These are phyloP conservation scores for Alternaria brassicae DNA, from an alignment of 2,329 filamentous ascomycete species.

Conservation along the genomic window DNA sequence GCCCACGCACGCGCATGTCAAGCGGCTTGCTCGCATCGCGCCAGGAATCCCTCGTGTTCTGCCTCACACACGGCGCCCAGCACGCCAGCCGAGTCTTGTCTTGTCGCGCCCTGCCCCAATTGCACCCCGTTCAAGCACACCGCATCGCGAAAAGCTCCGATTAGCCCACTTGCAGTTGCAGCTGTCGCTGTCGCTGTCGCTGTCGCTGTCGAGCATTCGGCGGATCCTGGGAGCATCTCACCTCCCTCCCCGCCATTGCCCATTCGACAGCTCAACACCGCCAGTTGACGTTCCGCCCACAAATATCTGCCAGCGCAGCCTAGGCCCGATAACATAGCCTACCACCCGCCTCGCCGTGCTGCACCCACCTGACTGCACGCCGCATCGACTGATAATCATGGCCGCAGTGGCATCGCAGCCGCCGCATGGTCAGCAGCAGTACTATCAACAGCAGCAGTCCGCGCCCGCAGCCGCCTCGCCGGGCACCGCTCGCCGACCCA, in stretches of 20 bases:
- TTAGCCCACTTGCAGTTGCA: constrained; percentile 14
- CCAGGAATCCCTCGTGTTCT: constrained; percentile 6
- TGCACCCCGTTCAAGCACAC: constrained; percentile 8
- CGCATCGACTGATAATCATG: constrained; percentile 34
- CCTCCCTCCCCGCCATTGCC: constrained; percentile 26
- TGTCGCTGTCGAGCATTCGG: constrained; percentile 3
- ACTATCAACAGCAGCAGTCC: constrained; percentile 36
- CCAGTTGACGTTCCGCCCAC: constrained; percentile 13
- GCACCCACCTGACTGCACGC: not conserved
- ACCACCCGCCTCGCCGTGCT: constrained; percentile 9
- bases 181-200: too few species aligned
- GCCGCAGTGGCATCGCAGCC: constrained; percentile 48
- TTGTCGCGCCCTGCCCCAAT: constrained; percentile 11
- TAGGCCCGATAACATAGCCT: constrained; percentile 11
- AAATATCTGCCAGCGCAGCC: constrained; percentile 17
- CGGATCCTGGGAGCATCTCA: constrained; percentile 15
- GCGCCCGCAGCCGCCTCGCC: constrained; percentile 43
- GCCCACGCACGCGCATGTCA: constrained; percentile 27
- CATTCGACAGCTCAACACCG: constrained; percentile 28
- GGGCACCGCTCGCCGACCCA: constrained; percentile 45
- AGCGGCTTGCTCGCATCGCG: constrained; percentile 6
- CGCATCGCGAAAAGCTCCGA: constrained; percentile 6
- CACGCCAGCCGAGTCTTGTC: constrained; percentile 5
- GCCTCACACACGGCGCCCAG: constrained; percentile 7
- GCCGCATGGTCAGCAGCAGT: constrained; percentile 45